Evolutionary conservation across 306 rosid genomes (phyloP), one percentile per base, ranked within the genome.

Genomic region (Potentilla sterilis): DNA sequence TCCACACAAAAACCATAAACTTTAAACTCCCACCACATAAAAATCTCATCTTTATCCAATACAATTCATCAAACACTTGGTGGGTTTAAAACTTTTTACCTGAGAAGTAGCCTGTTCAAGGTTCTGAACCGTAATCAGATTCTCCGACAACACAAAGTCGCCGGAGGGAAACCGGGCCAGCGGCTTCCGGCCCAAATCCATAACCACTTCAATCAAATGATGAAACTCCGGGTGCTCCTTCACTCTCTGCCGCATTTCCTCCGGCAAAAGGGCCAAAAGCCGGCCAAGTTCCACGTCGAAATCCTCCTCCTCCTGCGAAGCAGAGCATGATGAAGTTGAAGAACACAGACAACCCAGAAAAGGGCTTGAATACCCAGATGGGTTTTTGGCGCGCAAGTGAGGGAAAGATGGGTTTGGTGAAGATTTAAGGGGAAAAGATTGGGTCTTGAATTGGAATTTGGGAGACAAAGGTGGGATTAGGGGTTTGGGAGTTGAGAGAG

Each of bases 161-260:
- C 97, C 96, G 4, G 96, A 84, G 9, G 97, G 99, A 80, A 95
- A 95, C 77, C 99, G 84, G 16, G 97, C 98, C 52, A 92, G 65
- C 0, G 97, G 99, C 75, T 92, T 90, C 80, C 98, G 87, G 61
- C 98, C 98, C 85, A 95, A 92, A 83, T 95, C 97, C 97, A 90
- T 86, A 12, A 95, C 95, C 66, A 95, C 95, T 80, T 95, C 98
- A 12, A 88, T 95, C 89, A 95, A 78, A 38, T 81, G 86, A 44
- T 83, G 89, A 32, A 84, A 81, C 83, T 90, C 92, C 9, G 83
- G 83, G 66, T 95, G 98, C 75, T 92, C 96, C 46, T 83, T 76
- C 15, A 90, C 84, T 37, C 89, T 85, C 9, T 83, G 86, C 85
- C 96, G 86, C 96, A 95, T 92, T 81, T 89, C 92, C 70, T 87